These are phyloP conservation scores for Papiliotrema laurentii DNA, from an alignment of 1,284 basidiomycete species.

Conservation along the genomic window DNA sequence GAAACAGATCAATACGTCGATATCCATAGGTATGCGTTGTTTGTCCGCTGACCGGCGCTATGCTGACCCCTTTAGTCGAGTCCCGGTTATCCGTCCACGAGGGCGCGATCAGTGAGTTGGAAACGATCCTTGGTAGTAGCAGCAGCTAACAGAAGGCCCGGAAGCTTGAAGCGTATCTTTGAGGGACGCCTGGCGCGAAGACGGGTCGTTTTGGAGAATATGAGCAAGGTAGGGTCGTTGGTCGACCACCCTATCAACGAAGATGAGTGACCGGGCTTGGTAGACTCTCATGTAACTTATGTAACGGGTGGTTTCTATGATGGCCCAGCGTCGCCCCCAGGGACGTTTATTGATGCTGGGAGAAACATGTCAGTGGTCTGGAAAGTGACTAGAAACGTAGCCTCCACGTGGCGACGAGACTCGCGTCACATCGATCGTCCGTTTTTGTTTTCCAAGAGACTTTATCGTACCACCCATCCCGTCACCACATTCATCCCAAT, in stretches of 20 bases:
- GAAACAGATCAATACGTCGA: constrained; percentile 45
- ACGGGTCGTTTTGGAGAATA: constrained; percentile 12
- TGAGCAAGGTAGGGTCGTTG: constrained; percentile 8
- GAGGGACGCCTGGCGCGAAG: constrained; percentile 35
- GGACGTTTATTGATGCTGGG: too few species aligned
- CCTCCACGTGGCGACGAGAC: too few species aligned
- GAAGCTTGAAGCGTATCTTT: constrained; percentile 33
- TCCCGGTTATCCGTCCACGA: constrained; percentile 28
- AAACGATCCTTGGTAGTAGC: not conserved
- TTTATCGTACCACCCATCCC: too few species aligned
- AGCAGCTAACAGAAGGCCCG: constrained; percentile 3
- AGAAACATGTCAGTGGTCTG: too few species aligned
- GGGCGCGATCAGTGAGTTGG: constrained; percentile 12
- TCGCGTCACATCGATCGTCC: too few species aligned
- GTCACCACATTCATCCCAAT: too few species aligned
- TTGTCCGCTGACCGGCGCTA: constrained; percentile 6
- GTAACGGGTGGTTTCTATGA: too few species aligned
- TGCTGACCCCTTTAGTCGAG: constrained; percentile 24
- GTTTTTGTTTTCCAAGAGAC: too few species aligned
- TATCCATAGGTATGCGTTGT: constrained; percentile 30
- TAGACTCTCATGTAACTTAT: too few species aligned
- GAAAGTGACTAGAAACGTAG: too few species aligned
- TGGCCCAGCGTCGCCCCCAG: too few species aligned
- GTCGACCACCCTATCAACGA: constrained; percentile 15
- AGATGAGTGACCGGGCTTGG: too few species aligned